Evolutionary conservation across 1,284 basidiomycete genomes (phyloP).

Genomic region (Apiotrichum siamense): DNA sequence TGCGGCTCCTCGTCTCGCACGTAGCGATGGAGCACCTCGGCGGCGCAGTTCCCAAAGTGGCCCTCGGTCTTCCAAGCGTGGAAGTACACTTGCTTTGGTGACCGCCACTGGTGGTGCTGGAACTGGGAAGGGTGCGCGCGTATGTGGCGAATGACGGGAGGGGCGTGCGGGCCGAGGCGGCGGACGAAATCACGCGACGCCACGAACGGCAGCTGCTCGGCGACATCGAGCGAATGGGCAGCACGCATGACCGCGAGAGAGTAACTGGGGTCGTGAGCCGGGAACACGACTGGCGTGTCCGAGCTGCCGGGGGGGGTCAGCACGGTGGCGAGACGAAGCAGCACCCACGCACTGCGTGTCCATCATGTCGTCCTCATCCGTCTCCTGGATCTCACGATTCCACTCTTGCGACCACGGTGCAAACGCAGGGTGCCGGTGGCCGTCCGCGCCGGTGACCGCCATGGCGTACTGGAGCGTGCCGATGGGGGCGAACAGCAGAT

Average conservation of each 20-base stretch:
- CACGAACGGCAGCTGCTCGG: neutral
- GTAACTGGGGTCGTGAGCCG: neutral
- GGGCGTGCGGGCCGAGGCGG: no score
- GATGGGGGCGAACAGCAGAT: neutral
- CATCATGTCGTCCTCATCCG: neutral
- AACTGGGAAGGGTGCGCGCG: neutral
- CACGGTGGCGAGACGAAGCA: neutral
- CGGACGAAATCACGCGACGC: neutral
- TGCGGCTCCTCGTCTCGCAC: no score
- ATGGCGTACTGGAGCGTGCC: neutral
- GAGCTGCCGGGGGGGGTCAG: neutral
- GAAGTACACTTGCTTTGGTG: no score
- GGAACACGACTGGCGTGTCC: neutral
- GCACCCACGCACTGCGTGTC: neutral
- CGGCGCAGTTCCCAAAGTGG: no score
- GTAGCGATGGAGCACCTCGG: no score
- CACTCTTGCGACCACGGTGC: neutral
- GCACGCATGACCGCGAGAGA: neutral
- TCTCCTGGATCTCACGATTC: conserved; percentile 1
- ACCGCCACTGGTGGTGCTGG: no score
- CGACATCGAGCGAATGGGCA: neutral
- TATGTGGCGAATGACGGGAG: no score
- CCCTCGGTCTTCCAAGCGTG: no score
- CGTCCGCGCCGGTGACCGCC: neutral
- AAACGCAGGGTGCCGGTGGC: neutral